Conservation (phyloP, 257 asterid genomes). For the Gentiana dahurica region DNA sequence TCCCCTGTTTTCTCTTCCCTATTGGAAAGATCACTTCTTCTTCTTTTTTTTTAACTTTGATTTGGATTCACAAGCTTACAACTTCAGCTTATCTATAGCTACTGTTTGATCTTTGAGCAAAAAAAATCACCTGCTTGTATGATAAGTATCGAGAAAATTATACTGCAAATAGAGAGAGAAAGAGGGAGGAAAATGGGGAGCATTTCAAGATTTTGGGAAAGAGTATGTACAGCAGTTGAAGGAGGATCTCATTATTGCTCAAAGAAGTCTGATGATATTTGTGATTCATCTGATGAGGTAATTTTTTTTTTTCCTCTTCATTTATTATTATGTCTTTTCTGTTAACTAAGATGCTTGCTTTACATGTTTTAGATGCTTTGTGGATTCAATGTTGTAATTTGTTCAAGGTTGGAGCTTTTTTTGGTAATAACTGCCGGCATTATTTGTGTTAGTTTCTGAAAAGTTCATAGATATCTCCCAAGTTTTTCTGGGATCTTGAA, state of each 20-base stretch:
- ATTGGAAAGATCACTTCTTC: constrained; percentile 10
- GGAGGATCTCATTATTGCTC: constrained; percentile 71
- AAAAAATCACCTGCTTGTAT: constrained; percentile 1
- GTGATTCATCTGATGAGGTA: constrained; percentile 40
- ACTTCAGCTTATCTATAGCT: background rate
- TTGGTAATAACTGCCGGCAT: constrained; percentile 5
- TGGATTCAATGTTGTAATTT: constrained; percentile 3
- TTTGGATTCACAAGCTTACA: background rate
- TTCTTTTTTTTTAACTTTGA: constrained; percentile 1
- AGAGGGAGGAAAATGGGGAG: constrained; percentile 32
- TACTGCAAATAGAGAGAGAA: background rate
- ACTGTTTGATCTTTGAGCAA: constrained; percentile 17
- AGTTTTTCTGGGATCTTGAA: background rate
- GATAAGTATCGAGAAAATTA: constrained; percentile 4
- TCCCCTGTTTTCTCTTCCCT: background rate
- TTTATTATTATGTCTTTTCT: background rate
- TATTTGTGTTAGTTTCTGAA: constrained; percentile 4
- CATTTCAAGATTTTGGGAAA: constrained; percentile 49
- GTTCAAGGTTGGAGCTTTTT: background rate
- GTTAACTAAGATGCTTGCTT: background rate
- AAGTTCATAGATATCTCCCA: background rate
- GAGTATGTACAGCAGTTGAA: constrained; percentile 42
- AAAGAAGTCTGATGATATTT: constrained; percentile 60
- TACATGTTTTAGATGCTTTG: background rate
- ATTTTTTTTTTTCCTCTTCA: background rate